Evolutionary conservation across 1,139 yeast genomes (phyloP).

Genomic region (Sugiyamaella pinicola): DNA sequence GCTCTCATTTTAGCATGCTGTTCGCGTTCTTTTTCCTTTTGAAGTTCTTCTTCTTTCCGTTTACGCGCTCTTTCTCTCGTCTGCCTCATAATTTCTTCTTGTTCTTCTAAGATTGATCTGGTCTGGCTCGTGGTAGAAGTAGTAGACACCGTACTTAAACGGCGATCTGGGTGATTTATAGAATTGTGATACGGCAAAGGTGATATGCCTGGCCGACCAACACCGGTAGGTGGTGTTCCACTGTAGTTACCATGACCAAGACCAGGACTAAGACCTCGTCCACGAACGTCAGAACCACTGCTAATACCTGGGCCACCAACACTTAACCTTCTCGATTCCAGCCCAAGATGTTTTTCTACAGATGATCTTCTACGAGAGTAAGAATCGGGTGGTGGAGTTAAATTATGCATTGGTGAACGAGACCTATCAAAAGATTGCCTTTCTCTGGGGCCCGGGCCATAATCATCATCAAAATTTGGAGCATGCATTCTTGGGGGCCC

Average conservation of each 20-base stretch:
- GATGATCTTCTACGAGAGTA: slow-evolving; percentile 10
- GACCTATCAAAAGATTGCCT: slow-evolving; percentile 16
- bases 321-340: slow-evolving; percentile 15
- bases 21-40: slow-evolving; percentile 37
- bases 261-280: slow-evolving; percentile 7
- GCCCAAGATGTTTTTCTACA: slow-evolving; percentile 4
- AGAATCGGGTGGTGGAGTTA: slow-evolving; percentile 5
- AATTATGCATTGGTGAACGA: slow-evolving; percentile 14
- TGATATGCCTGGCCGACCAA: slow-evolving; percentile 1
- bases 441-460: slow-evolving; percentile 2
- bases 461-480: background rate
- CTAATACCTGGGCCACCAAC: slow-evolving; percentile 7
- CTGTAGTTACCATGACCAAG: background rate
- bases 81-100: slow-evolving; percentile 41
- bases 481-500: slow-evolving; percentile 7
- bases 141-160: slow-evolving; percentile 11
- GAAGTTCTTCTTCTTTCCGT: slow-evolving; percentile 43
- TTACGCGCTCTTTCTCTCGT: slow-evolving; percentile 40
- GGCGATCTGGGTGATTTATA: background rate
- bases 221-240: too few species aligned
- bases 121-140: slow-evolving; percentile 6
- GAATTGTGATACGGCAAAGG: slow-evolving; percentile 5
- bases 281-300: background rate
- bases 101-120: slow-evolving; percentile 34
- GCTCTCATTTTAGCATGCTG: slow-evolving; percentile 38